Evolutionary conservation across 2,329 filamentous ascomycete species (phyloP).

Genomic region (Pseudogymnoascus sp.): DNA sequence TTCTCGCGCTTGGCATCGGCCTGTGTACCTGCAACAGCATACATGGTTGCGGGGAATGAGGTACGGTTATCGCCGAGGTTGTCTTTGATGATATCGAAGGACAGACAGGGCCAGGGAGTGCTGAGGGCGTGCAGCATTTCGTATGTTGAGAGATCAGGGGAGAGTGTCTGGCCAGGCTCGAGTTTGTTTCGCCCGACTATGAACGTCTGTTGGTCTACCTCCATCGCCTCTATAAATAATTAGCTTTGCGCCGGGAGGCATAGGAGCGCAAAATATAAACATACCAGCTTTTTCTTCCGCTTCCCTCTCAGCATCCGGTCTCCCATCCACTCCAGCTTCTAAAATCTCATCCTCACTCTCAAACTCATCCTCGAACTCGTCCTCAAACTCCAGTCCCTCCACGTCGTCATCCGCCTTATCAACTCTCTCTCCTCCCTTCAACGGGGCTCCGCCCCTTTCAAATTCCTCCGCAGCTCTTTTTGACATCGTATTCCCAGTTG

Average conservation of each 20-base stretch:
- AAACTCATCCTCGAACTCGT: conserved; percentile 88
- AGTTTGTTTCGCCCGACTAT: conserved; percentile 92
- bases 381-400: conserved; percentile 78
- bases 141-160: conserved; percentile 89
- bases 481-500: conserved; percentile 39
- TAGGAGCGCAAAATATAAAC: conserved; percentile 20
- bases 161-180: conserved; percentile 80
- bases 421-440: conserved; percentile 54
- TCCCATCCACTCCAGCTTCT: conserved; percentile 87
- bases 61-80: conserved; percentile 79
- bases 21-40: conserved; percentile 90
- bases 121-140: conserved; percentile 94
- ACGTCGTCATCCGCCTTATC: conserved; percentile 58
- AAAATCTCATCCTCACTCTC: conserved; percentile 89
- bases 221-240: conserved; percentile 61
- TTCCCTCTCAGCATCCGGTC: conserved; percentile 86
- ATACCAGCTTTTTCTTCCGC: conserved; percentile 71
- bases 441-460: conserved; percentile 38
- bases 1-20: conserved; percentile 65
- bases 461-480: conserved; percentile 48
- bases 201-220: conserved; percentile 88
- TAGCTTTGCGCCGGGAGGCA: conserved; percentile 11
- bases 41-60: conserved; percentile 91
- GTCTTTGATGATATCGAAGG: conserved; percentile 87
- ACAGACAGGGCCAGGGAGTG: conserved; percentile 94